Percentiles rank a stretch among this genome's conserved stretches.
Conservation (phyloP, 495 filamentous ascomycete species). For the Letharia columbiana region DNA sequence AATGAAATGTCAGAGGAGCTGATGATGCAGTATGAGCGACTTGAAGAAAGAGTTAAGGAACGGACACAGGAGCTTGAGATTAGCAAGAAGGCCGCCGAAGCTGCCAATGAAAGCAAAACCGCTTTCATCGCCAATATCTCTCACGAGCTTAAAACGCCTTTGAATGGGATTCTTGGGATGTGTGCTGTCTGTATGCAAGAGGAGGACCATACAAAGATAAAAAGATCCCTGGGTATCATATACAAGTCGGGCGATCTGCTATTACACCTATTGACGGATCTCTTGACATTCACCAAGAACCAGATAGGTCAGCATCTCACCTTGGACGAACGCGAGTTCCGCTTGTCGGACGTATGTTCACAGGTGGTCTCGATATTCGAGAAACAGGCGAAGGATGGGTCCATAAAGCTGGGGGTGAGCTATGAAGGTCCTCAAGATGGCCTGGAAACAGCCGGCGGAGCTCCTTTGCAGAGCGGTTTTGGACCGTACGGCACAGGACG, state of each 20-base stretch:
- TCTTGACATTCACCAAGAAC: conserved; percentile 88
- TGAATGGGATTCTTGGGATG: conserved; percentile 93
- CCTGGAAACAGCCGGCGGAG: conserved; percentile 29
- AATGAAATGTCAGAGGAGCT: conserved; percentile 93
- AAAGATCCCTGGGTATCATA: conserved; percentile 71
- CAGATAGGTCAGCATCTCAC: conserved; percentile 74
- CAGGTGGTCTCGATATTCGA: conserved; percentile 81
- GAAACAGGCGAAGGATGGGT: conserved; percentile 72
- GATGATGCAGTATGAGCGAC: conserved; percentile 68
- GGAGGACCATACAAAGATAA: conserved; percentile 64
- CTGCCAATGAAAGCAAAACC: conserved; percentile 90
- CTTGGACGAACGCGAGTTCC: conserved; percentile 79
- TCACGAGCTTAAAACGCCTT: conserved; percentile 83
- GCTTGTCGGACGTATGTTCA: conserved; percentile 64
- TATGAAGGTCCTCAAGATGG: conserved; percentile 49
- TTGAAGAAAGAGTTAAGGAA: conserved; percentile 77
- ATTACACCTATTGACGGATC: conserved; percentile 79
- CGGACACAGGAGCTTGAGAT: conserved; percentile 77
- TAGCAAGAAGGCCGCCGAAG: conserved; percentile 83
- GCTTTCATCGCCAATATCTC: conserved; percentile 94
- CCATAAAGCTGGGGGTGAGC: conserved; percentile 60
- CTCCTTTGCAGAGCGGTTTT: conserved; percentile 37
- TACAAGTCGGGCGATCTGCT: conserved; percentile 87
- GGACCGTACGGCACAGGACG: conserved; percentile 54
- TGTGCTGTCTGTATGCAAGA: conserved; percentile 86